Conservation (phyloP, 73 alveolate species). For the Strombidium stylifer region DNA sequence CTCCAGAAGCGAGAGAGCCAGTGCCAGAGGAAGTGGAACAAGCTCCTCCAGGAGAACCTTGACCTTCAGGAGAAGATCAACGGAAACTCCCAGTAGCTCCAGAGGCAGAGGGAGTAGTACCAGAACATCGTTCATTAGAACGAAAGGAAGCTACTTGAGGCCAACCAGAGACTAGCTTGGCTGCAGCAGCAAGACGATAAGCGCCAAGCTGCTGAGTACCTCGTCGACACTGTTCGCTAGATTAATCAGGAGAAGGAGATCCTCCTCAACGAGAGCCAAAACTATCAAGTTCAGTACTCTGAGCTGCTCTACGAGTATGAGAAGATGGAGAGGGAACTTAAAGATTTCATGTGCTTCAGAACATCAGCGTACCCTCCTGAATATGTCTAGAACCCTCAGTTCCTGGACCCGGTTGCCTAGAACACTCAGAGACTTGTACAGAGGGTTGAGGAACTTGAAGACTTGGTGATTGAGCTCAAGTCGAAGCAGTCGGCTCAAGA, state of each 20-base stretch:
- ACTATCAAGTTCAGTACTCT: not conserved
- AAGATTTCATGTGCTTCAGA: constrained; percentile 8
- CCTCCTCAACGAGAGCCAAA: constrained; percentile 2
- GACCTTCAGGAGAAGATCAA: constrained; percentile 8
- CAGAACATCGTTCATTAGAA: not conserved
- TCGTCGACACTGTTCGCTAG: constrained; percentile 10
- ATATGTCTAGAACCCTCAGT: not conserved
- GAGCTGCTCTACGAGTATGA: constrained; percentile 14
- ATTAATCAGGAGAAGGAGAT: constrained; percentile 5
- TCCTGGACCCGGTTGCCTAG: not conserved
- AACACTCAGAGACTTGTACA: not conserved
- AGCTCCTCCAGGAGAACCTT: constrained; percentile 18
- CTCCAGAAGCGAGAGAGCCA: constrained; percentile 29
- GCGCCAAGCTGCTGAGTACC: constrained; percentile 45
- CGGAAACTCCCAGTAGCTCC: not conserved
- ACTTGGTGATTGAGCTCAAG: constrained; percentile 15
- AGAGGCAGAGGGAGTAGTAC: constrained; percentile 22
- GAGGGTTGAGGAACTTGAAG: constrained; percentile 46
- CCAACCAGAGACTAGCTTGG: constrained; percentile 32
- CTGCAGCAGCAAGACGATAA: constrained; percentile 26
- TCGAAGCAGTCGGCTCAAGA: not conserved
- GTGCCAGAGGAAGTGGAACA: constrained; percentile 35
- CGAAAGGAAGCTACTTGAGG: constrained; percentile 34
- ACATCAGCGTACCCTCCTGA: too few species aligned
- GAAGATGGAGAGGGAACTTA: constrained; percentile 1